Evolutionary conservation across 108 stramenopile genomes (phyloP).

Genomic region (Fistulifera pelliculosa): DNA sequence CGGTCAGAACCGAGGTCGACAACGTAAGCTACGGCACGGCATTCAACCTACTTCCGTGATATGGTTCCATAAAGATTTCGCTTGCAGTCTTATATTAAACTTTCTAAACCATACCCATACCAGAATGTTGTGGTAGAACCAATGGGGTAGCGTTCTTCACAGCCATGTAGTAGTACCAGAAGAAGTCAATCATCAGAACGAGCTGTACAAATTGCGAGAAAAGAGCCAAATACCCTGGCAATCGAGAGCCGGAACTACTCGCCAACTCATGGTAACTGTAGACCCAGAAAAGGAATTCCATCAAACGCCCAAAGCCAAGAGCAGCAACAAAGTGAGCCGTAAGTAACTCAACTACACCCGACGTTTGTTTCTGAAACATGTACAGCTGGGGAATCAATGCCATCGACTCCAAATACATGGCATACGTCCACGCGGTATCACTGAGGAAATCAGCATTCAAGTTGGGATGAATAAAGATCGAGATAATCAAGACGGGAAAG

Average conservation of each 20-base stretch:
- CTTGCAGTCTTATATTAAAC: background rate
- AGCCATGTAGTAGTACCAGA: constrained; percentile 94
- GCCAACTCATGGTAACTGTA: constrained; percentile 97
- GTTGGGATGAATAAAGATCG: constrained; percentile 84
- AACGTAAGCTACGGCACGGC: background rate
- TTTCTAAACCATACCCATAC: constrained; percentile 80
- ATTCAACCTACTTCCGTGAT: too few species aligned
- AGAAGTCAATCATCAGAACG: constrained; percentile 95
- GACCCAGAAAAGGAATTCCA: constrained; percentile 97
- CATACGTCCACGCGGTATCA: constrained; percentile 96
- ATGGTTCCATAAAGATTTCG: too few species aligned
- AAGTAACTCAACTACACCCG: constrained; percentile 71
- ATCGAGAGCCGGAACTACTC: constrained; percentile 67
- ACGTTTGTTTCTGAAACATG: constrained; percentile 95
- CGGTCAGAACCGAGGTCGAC: background rate
- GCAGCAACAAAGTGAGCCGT: constrained; percentile 93
- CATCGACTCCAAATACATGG: constrained; percentile 96
- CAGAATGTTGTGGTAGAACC: constrained; percentile 74
- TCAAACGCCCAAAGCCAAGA: constrained; percentile 85
- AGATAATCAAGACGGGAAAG: constrained; percentile 83
- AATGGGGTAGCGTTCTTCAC: constrained; percentile 85
- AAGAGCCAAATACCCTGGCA: constrained; percentile 94
- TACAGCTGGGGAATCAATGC: constrained; percentile 94
- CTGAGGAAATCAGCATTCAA: constrained; percentile 93
- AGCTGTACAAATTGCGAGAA: constrained; percentile 94